phyloP scores from a whole-genome alignment of 2,329 filamentous ascomycete species.

The Microcyclospora tardicrescens region DNA sequence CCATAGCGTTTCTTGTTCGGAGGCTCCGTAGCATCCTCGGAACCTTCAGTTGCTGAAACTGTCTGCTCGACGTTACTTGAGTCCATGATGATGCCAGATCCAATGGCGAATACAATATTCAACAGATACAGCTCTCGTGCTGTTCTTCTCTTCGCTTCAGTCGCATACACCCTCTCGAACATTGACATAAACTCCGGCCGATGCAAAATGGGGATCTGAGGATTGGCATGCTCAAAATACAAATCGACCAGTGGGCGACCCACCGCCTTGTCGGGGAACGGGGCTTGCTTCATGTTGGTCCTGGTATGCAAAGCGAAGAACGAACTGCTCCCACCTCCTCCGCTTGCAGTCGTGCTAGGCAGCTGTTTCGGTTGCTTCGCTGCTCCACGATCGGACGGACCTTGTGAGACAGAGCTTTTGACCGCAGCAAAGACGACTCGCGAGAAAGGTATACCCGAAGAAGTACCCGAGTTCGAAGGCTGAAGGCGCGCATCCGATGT shows the following conservation, averaged over 20 bases:
- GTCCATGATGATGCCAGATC: constrained; percentile 78
- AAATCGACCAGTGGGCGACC: constrained; percentile 61
- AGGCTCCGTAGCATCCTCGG: constrained; percentile 12
- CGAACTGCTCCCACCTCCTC: constrained; percentile 67
- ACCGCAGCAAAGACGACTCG: constrained; percentile 89
- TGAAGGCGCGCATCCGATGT: constrained; percentile 68
- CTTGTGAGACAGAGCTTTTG: constrained; percentile 54
- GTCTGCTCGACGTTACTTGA: constrained; percentile 23
- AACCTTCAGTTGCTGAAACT: constrained; percentile 20
- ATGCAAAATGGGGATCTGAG: constrained; percentile 87
- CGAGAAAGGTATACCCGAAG: constrained; percentile 86
- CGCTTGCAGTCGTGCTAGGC: constrained; percentile 35
- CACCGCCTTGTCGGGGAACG: constrained; percentile 67
- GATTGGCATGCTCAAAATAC: constrained; percentile 94
- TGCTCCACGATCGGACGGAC: constrained; percentile 47
- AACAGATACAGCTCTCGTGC: constrained; percentile 81
- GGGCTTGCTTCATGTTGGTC: constrained; percentile 71
- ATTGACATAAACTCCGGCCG: constrained; percentile 79
- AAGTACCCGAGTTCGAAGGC: constrained; percentile 43
- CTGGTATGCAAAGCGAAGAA: constrained; percentile 95
- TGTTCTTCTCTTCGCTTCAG: constrained; percentile 52
- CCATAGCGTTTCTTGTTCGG: constrained; percentile 37
- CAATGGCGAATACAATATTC: constrained; percentile 96
- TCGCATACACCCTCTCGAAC: constrained; percentile 68
- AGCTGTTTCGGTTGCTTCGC: constrained; percentile 43